Evolutionary conservation across 345 rosid species (phyloP), one percentile per base, ranked within the genome.

Genomic region (Eucalyptus regnans): DNA sequence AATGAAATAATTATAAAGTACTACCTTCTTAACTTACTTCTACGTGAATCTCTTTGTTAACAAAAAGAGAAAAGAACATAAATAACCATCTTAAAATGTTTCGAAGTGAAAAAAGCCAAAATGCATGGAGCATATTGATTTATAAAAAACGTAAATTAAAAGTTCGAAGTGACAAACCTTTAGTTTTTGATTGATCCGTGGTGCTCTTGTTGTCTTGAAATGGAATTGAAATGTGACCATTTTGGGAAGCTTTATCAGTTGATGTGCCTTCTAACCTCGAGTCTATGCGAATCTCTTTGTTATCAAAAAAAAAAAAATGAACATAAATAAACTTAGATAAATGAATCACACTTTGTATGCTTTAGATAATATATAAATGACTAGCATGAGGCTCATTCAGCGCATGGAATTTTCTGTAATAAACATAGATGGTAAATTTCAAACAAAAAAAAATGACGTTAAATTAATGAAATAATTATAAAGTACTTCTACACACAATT

Each of bases 201-300:
- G 0, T 54, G 60, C 60, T 22, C 60, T 1, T 52, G 23, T 52
- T 20, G 60, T 7, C 60, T 8, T 3, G 60, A 54, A 54, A 7
- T 54, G 58, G 0, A 54, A 54, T 54, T 20, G 60, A 22, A 20
- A 5, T 58, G n/a, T 11, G 29, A 58, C 64, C 4, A 0, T 25
- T 25, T 23, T 1, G 64, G 15, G 64, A 58, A 23, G 64, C 64
- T 58, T 25, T 23, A 25, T 58, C 1, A 58, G 13, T 58, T 23
- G 64, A 11, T 5, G 3, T 25, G n/a, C n/a, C 64, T 10, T 9
- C 29, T 58, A 25, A 23, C 12, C 29, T 2, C 64, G 1, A 0
- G 4, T 58, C 60, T 54, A 54, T 25, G n/a, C 2, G 4, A 25
- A 0, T 27, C n/a, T 58, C n/a, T 58, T 58, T 58, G 64, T 58